Base-by-base conservation (phyloP, 2,329 filamentous ascomycete genomes). In the Fusarium udum region DNA sequence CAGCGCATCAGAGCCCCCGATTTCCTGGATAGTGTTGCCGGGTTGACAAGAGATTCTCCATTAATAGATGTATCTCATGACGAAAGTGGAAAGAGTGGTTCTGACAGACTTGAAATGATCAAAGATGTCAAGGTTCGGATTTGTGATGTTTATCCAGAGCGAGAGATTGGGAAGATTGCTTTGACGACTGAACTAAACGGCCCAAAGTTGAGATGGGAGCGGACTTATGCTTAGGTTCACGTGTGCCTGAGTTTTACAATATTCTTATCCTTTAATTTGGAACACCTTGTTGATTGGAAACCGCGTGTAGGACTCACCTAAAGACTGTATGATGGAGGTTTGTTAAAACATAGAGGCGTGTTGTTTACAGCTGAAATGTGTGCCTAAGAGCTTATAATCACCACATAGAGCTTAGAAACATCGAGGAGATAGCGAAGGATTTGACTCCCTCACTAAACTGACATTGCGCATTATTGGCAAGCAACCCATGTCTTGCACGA, bases 171-270 rank as follows among this genome's bases (percentile, higher is more conserved):
- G 0, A 63, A 36, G n/a, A 52, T 64, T 7, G 39, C 46, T 7
- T 26, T 62, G 11, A 53, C 57, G 1, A 64, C 43, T 1, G 24
- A 48, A 6, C 20, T 64, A 4, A 31, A 18, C 4, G 37, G 28
- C 2, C 24, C 43, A 10, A 22, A 31, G 8, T 11, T 64, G 43
- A 24, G n/a, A 42, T 61, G 31, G 55, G 14, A 52, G 12, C 48
- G 48, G 16, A 8, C 0, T 0, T 26, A 34, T 52, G 9, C 31
- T 8, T 51, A 24, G 16, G 6, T 20, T 7, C 48, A 11, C 12
- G 0, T 34, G 11, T 18, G 1, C 7, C 1, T 4, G 14, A 26
- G 4, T 22, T 14, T 6, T 12, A n/a, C 20, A 12, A n/a, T 3
- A 16, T 12, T n/a, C 4, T 31, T 4, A 3, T 6, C 16, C 14